Conservation (phyloP, 768 basidiomycete species). For the Cyclocybe aegerita region DNA sequence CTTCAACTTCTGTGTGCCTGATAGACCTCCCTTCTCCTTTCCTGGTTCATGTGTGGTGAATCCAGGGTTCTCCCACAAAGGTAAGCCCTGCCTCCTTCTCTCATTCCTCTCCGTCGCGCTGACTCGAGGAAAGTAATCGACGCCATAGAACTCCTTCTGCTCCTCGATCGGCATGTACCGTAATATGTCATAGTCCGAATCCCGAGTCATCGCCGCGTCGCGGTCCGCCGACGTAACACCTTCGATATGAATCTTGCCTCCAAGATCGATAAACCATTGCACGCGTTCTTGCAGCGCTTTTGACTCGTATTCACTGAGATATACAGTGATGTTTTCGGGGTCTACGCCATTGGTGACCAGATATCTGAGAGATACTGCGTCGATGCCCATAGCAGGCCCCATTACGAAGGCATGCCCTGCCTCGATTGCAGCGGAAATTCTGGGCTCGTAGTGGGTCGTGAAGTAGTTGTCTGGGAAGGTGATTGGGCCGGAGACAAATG, state of each 20-base stretch:
- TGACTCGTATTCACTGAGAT: constrained; percentile 20
- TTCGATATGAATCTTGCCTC: constrained; percentile 18
- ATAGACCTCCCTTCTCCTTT: too few species aligned
- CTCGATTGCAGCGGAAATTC: constrained; percentile 16
- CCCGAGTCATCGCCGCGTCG: constrained; percentile 25
- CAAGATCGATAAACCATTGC: constrained; percentile 14
- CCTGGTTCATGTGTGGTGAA: too few species aligned
- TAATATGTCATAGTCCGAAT: constrained; percentile 24
- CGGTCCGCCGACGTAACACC: constrained; percentile 17
- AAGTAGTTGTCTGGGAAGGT: constrained; percentile 18
- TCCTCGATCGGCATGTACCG: constrained; percentile 22
- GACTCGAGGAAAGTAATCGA: constrained; percentile 17
- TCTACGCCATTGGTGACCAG: constrained; percentile 16
- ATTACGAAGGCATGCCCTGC: constrained; percentile 21
- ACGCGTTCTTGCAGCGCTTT: constrained; percentile 1
- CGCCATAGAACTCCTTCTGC: constrained; percentile 21
- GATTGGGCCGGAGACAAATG: constrained; percentile 27
- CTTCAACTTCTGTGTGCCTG: too few species aligned
- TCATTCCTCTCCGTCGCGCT: constrained; percentile 26
- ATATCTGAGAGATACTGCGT: constrained; percentile 19
- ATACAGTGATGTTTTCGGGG: constrained; percentile 19
- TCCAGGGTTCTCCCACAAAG: too few species aligned
- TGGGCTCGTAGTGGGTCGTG: constrained; percentile 13
- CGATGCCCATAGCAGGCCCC: constrained; percentile 23
- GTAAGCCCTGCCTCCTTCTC: constrained; percentile 14